Evolutionary conservation across 805 yeast genomes (phyloP).

Genomic region (Lachancea mirantina): DNA sequence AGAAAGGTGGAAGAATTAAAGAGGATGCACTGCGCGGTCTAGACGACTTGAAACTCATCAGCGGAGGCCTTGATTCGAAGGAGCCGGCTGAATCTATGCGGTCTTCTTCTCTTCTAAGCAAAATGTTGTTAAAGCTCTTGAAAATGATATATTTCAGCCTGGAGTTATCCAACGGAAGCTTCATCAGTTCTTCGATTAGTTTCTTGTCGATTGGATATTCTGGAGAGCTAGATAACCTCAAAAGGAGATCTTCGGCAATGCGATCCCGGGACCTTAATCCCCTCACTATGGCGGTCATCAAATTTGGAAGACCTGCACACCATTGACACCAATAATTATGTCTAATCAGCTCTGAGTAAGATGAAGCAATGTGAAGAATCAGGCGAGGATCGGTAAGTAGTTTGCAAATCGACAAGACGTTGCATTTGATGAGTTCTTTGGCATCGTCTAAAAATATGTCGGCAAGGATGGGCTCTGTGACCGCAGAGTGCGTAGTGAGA

Average conservation of each 20-base stretch:
- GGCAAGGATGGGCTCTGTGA: conserved; percentile 8
- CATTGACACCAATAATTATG: conserved; percentile 6
- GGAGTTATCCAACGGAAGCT: conserved; percentile 2
- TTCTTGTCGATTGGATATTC: neutral
- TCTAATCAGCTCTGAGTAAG: conserved; percentile 4
- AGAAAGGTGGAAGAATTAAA: conserved; percentile 3
- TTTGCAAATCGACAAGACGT: conserved; percentile 19
- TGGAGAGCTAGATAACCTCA: conserved; percentile 17
- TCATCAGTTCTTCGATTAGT: conserved; percentile 2
- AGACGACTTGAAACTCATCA: neutral
- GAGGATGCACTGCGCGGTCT: neutral
- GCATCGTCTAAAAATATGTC: conserved; percentile 13
- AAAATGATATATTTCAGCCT: conserved; percentile 5
- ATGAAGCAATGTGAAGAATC: conserved; percentile 9
- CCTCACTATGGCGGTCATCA: conserved; percentile 1
- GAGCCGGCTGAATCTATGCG: neutral
- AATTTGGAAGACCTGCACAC: conserved; percentile 5
- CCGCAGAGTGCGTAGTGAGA: conserved; percentile 10
- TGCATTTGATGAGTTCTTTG: conserved; percentile 20
- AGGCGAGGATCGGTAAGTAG: conserved; percentile 12
- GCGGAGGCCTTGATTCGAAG: conserved; percentile 1
- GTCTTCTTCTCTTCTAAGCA: conserved; percentile 3
- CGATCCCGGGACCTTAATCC: conserved; percentile 8
- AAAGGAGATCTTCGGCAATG: conserved; percentile 20
- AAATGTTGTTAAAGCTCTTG: conserved; percentile 7